Conservation (phyloP, 495 filamentous ascomycete genomes). For the Annulohypoxylon moriforme region DNA sequence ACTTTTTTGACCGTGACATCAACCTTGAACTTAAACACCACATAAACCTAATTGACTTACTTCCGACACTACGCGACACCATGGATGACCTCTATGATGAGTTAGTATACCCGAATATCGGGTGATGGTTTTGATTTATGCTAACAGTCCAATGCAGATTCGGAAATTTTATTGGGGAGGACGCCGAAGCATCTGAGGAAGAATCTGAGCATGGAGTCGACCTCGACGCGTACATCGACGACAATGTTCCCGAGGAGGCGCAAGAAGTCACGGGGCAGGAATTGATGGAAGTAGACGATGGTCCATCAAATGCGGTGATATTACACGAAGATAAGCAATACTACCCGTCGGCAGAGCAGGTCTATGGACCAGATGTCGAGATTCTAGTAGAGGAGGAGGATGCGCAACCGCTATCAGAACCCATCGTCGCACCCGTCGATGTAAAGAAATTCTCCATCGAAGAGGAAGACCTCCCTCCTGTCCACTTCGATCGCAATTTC, state of each 20-base stretch:
- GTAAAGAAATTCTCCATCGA: conserved; percentile 96
- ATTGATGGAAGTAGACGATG: conserved; percentile 94
- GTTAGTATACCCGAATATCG: conserved; percentile 59
- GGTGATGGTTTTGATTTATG: neutral
- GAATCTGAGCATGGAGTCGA: conserved; percentile 80
- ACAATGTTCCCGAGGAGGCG: conserved; percentile 72
- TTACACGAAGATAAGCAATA: conserved; percentile 99
- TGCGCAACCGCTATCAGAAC: conserved; percentile 88
- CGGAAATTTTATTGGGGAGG: conserved; percentile 95
- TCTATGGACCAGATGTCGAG: conserved; percentile 94
- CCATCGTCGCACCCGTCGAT: conserved; percentile 92
- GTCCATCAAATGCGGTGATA: conserved; percentile 95
- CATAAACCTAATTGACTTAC: conserved; percentile 23
- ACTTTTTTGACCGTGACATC: conserved; percentile 43
- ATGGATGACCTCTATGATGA: conserved; percentile 92
- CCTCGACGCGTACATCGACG: conserved; percentile 82
- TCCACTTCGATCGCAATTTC: conserved; percentile 84
- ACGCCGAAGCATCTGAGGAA: conserved; percentile 85
- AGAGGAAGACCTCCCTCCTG: conserved; percentile 89
- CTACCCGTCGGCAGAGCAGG: conserved; percentile 94
- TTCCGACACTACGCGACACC: conserved; percentile 26
- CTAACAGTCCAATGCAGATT: conserved; percentile 70
- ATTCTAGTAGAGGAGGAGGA: conserved; percentile 97
- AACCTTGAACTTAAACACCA: conserved; percentile 27
- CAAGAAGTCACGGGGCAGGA: conserved; percentile 76